Evolutionary conservation across 345 rosid genomes (phyloP).

Genomic region (Salix udensis): DNA sequence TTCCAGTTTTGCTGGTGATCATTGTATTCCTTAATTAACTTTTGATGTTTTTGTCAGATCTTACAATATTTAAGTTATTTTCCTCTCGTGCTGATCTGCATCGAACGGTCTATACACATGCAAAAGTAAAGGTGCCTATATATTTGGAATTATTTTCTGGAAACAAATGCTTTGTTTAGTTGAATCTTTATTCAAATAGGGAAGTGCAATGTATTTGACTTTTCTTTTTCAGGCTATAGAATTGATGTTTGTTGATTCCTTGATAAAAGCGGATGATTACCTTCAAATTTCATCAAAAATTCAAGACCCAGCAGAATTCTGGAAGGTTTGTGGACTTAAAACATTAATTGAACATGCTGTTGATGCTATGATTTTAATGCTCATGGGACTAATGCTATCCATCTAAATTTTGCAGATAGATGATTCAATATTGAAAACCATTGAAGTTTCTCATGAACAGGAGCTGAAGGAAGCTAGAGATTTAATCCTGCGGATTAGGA

Average conservation of each 20-base stretch:
- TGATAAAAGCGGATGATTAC: conserved; percentile 16
- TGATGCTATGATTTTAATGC: not conserved
- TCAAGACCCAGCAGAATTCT: conserved; percentile 22
- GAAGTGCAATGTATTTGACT: not conserved
- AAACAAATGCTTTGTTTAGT: not conserved
- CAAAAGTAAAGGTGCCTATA: conserved; percentile 26
- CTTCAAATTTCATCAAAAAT: conserved; percentile 15
- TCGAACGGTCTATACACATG: conserved; percentile 27
- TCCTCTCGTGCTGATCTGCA: conserved; percentile 29
- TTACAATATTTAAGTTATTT: conserved; percentile 24
- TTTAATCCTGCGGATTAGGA: conserved; percentile 19
- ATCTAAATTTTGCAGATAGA: conserved; percentile 22
- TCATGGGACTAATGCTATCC: not conserved
- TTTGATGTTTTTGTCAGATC: conserved; percentile 11
- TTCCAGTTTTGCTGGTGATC: not conserved
- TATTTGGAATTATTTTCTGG: not conserved
- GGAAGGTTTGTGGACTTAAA: conserved; percentile 14
- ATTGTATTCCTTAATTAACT: not conserved
- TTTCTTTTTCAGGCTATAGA: conserved; percentile 25
- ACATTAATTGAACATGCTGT: not conserved
- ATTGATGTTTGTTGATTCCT: conserved; percentile 29
- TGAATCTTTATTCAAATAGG: not conserved
- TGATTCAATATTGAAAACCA: conserved; percentile 24
- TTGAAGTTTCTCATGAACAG: conserved; percentile 8
- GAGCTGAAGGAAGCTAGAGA: conserved; percentile 31